Percentiles rank a stretch among this genome's conserved stretches.
These are phyloP conservation scores for Cryphonectria nitschkei DNA, from an alignment of 2,329 filamentous ascomycete genomes.

Conservation along the genomic window DNA sequence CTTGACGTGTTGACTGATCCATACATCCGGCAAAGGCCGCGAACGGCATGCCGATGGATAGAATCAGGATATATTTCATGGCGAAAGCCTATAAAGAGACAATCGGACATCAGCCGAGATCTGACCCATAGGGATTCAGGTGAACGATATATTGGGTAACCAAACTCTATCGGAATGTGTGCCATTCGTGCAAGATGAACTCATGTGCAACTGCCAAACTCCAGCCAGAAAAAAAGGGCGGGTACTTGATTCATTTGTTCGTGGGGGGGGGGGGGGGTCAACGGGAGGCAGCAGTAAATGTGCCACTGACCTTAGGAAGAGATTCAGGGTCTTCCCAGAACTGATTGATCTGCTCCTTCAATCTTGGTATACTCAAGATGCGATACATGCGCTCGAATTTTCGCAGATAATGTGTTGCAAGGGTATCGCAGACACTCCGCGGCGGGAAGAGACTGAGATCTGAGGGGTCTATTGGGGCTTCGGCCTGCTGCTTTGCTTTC, in stretches of 20 bases:
- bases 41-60: slow-evolving; percentile 54
- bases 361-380: slow-evolving; percentile 61
- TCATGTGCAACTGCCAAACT: too few species aligned
- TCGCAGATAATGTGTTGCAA: slow-evolving; percentile 58
- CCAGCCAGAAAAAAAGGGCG: not conserved
- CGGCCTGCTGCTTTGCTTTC: not conserved
- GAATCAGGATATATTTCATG: slow-evolving; percentile 56
- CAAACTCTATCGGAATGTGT: not conserved
- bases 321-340: slow-evolving; percentile 51
- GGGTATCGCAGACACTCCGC: slow-evolving; percentile 49
- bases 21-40: slow-evolving; percentile 43
- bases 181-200: not conserved
- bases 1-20: slow-evolving; percentile 46
- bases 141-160: too few species aligned
- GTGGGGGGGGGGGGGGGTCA: too few species aligned
- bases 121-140: not conserved
- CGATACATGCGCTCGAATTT: slow-evolving; percentile 61
- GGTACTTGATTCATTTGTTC: not conserved
- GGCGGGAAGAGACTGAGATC: slow-evolving; percentile 42
- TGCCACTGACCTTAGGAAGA: slow-evolving; percentile 20
- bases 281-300: not conserved
- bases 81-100: slow-evolving; percentile 43
- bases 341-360: slow-evolving; percentile 54
- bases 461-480: not conserved
- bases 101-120: not conserved